These are phyloP conservation scores for Astragalus membranaceus DNA, from an alignment of 306 rosid species.

Conservation along the genomic window DNA sequence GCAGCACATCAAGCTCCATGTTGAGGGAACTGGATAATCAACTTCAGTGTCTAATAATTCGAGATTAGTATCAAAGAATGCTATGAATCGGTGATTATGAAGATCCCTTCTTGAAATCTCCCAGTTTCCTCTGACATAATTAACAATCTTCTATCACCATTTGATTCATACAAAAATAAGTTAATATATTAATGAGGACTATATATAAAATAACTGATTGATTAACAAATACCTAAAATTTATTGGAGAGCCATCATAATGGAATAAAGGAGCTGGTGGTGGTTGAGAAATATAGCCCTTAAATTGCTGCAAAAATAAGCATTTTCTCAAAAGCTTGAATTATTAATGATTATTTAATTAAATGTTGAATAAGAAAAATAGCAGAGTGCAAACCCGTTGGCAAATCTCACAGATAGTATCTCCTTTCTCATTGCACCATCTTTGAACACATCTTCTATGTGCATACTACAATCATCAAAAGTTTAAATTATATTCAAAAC, in stretches of 20 bases:
- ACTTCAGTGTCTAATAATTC: constrained; percentile 39
- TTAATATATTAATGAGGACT: neutral
- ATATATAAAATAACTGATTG: neutral
- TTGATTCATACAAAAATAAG: neutral
- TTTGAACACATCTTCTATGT: constrained; percentile 74
- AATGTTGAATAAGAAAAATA: neutral
- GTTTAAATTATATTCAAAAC: neutral
- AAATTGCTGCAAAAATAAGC: constrained; percentile 41
- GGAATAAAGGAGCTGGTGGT: constrained; percentile 49
- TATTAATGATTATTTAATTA: neutral
- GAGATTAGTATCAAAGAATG: constrained; percentile 34
- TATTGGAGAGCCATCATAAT: constrained; percentile 46
- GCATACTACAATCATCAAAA: constrained; percentile 55
- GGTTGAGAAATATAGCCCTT: constrained; percentile 46
- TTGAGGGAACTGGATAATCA: constrained; percentile 46
- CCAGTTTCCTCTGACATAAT: constrained; percentile 51
- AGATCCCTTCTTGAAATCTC: constrained; percentile 56
- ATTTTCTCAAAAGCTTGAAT: neutral
- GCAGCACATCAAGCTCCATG: constrained; percentile 42
- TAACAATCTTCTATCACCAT: constrained; percentile 6
- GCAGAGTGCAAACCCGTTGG: constrained; percentile 44
- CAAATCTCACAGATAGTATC: constrained; percentile 85
- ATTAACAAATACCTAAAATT: constrained; percentile 43
- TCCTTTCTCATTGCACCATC: constrained; percentile 95
- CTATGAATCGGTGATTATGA: constrained; percentile 42